Evolutionary conservation across 306 rosid genomes (phyloP).

Genomic region (Leucaena leucocephala): DNA sequence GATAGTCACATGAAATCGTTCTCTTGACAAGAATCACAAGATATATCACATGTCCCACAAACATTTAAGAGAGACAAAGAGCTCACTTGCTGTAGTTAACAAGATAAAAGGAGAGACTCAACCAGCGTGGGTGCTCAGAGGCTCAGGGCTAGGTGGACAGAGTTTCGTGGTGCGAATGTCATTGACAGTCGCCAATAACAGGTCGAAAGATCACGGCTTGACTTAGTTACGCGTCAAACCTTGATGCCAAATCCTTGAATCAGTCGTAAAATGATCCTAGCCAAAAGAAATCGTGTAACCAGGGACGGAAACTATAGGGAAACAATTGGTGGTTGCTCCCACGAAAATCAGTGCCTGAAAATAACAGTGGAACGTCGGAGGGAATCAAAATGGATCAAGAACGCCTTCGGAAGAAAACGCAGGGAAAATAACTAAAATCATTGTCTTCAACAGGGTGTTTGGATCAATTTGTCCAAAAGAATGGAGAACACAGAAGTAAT

Average conservation of each 20-base stretch:
- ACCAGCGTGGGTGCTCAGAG: not conserved
- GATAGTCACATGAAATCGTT: not conserved
- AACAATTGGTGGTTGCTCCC: not conserved
- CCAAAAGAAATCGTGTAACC: not conserved
- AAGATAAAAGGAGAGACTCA: not conserved
- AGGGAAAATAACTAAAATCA: not conserved
- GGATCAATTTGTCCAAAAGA: not conserved
- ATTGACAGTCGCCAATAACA: not conserved
- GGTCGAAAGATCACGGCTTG: not conserved
- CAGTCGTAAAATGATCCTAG: not conserved
- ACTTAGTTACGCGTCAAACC: not conserved
- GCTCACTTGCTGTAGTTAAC: conserved; percentile 5
- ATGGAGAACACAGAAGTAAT: not conserved
- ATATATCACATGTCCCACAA: not conserved
- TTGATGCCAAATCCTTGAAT: not conserved
- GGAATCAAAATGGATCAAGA: not conserved
- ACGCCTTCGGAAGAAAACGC: not conserved
- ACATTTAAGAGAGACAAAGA: conserved; percentile 1
- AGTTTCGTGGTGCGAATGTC: not conserved
- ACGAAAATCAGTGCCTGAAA: not conserved
- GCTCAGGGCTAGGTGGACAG: not conserved
- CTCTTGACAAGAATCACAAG: not conserved
- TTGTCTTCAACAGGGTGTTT: not conserved
- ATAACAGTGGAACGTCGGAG: not conserved
- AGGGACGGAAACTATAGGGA: not conserved